Percentiles rank a stretch among this genome's conserved stretches.
Evolutionary conservation across 768 basidiomycete species (phyloP).

Genomic region (Pleurotus platypus): DNA sequence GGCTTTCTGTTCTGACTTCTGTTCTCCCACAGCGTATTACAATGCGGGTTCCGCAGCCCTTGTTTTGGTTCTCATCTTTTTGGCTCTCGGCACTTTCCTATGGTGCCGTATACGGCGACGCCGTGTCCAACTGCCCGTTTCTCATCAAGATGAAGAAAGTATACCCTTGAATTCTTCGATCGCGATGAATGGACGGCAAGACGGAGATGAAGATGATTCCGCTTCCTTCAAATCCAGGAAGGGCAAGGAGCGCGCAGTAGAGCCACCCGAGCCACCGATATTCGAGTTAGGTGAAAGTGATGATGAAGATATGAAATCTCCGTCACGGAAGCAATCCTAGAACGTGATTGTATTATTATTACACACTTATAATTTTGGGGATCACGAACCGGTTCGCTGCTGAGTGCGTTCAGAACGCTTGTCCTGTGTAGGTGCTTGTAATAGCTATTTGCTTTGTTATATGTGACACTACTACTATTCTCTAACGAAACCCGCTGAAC

Average conservation of each 20-base stretch:
- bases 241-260: constrained; percentile 44
- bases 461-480: too few species aligned
- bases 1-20: constrained; percentile 5
- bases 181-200: constrained; percentile 35
- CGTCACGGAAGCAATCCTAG: constrained; percentile 3
- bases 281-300: constrained; percentile 61
- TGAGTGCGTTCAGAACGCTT: background rate
- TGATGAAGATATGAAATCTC: constrained; percentile 29
- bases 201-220: constrained; percentile 39
- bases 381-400: background rate
- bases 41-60: constrained; percentile 87
- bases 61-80: constrained; percentile 71
- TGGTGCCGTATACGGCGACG: constrained; percentile 69
- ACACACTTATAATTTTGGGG: background rate
- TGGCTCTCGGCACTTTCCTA: constrained; percentile 68
- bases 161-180: constrained; percentile 56
- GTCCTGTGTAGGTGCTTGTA: background rate
- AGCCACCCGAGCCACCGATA: constrained; percentile 34
- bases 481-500: too few species aligned
- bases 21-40: constrained; percentile 71
- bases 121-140: constrained; percentile 36
- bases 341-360: background rate
- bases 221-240: constrained; percentile 30
- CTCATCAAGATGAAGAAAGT: constrained; percentile 43
- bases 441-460: background rate